phyloP scores from a whole-genome alignment of 805 yeast genomes.

The Starmerella etchellsii region DNA sequence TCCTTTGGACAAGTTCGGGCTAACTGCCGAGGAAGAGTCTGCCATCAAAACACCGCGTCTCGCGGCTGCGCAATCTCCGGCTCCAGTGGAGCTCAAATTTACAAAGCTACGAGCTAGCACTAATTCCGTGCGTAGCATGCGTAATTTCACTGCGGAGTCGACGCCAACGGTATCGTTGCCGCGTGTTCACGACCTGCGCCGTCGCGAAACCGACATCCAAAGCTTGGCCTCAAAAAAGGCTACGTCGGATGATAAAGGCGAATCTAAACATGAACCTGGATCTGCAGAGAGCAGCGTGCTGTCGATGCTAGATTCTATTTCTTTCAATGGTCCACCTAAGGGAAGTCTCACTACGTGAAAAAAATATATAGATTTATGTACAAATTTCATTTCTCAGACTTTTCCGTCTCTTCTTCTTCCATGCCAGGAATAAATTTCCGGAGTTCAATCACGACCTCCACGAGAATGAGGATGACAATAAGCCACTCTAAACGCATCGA shows the following conservation, averaged over 20 bases:
- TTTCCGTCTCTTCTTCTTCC: neutral
- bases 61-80: neutral
- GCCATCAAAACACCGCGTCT: neutral
- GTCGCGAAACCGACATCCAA: constrained; percentile 13
- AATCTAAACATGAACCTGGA: no score
- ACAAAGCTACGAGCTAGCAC: neutral
- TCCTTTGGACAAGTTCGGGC: constrained; percentile 1
- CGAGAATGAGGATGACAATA: constrained; percentile 66
- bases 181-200: constrained; percentile 6
- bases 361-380: neutral
- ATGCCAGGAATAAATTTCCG: constrained; percentile 16
- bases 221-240: no score
- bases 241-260: no score
- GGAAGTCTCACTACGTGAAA: constrained; percentile 4
- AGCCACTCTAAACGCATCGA: constrained; percentile 77
- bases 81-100: neutral
- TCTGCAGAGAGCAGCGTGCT: no score
- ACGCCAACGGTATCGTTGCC: constrained; percentile 2
- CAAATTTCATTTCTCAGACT: neutral
- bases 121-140: neutral
- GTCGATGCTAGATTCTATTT: neutral
- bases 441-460: constrained; percentile 74
- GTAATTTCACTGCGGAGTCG: neutral
- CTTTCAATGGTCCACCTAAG: neutral
- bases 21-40: constrained; percentile 7